Evolutionary conservation across 2,329 filamentous ascomycete genomes (phyloP), one percentile per base, ranked within the genome.

Genomic region (Ilyonectria destructans): DNA sequence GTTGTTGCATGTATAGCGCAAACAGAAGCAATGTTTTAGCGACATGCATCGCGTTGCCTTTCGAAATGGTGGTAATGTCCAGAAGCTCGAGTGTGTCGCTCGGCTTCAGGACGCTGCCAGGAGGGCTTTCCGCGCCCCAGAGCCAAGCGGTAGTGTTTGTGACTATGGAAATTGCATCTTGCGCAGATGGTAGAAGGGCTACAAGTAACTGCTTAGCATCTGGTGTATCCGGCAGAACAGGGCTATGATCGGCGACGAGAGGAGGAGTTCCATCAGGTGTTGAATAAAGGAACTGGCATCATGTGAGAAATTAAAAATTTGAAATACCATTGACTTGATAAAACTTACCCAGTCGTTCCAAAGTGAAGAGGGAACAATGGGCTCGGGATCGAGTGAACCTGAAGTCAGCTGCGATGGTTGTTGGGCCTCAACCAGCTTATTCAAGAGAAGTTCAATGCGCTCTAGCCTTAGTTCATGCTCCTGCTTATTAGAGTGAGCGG

Each of bases 131-230:
- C 4, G 62, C 54, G 5, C 65, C 68, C 68, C 68, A 69, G 8
- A 70, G 62, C 66, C 69, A 69, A 48, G 69, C 69, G 43, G 58
- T 69, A 6, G 62, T 70, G 43, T 70, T 66, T 45, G 55, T 57
- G 15, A 69, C 69, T 19, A 70, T 70, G 4, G 66, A 58, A 4
- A 46, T 54, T 61, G 69, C 69, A 48, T 70, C 69, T 52, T 70
- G 59, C 12, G 58, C 51, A 17, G 69, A 69, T 4, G 69, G 69
- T 1, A 70, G 48, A 40, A 70, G 56, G 13, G 66, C 58, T 7
- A 69, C 46, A 13, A 70, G 69, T 7, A 66, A 69, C 31, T 70
- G 62, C 40, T 66, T 70, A 6, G 55, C 13, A 40, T 68, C 65
- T 4, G 23, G 21, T 3, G 55, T 10, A 4, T 65, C 57, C 6